Base-by-base conservation (phyloP, 2,329 filamentous ascomycete species). In the Cadophora sp. region DNA sequence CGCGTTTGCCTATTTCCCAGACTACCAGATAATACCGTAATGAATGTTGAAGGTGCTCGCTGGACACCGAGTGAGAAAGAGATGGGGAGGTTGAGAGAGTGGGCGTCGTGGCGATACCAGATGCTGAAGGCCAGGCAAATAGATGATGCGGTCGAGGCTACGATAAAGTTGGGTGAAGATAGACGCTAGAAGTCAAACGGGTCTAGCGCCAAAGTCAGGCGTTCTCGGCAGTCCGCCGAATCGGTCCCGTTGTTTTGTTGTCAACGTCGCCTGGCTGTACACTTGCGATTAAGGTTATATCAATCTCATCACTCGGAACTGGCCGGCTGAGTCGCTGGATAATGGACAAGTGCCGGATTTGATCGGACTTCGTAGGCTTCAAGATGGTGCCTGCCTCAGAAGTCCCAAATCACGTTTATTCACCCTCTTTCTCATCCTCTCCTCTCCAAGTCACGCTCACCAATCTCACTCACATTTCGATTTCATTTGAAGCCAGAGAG, bases 111-210 rank as follows among this genome's bases (percentile, higher is more conserved):
- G 33, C 39, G 33, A 53, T 59, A 59, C 62, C 62, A 59, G 63
- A 65, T 61, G 47, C 47, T 61, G 48, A 53, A 36, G 24, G 24
- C 39, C 36, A 60, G 47, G 45, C 53, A 65, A 65, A 43, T 58
- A 43, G 36, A 60, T 56, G 63, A 65, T 65, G 56, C 63, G 55
- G 47, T 64, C 56, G 63, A 61, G 47, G 63, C 55, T 59, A 9
- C 33, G 33, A 43, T 53, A 43, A 55, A 55, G 48, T 56, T 63
- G 48, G 27, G 45, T 36, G n/a, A 41, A 14, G 13, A 8, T 30
- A 2, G 2, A 14, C 33, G 47, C 59, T 62, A 62, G 47, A 9
- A 11, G 18, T 4, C 13, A 43, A 59, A n/a, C 36, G 8, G 36
- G 20, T 27, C 33, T 56, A 56, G 33, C n/a, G n/a, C 18, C 13